Conservation (phyloP, 495 filamentous ascomycete genomes). For the Pseudevernia furfuracea region DNA sequence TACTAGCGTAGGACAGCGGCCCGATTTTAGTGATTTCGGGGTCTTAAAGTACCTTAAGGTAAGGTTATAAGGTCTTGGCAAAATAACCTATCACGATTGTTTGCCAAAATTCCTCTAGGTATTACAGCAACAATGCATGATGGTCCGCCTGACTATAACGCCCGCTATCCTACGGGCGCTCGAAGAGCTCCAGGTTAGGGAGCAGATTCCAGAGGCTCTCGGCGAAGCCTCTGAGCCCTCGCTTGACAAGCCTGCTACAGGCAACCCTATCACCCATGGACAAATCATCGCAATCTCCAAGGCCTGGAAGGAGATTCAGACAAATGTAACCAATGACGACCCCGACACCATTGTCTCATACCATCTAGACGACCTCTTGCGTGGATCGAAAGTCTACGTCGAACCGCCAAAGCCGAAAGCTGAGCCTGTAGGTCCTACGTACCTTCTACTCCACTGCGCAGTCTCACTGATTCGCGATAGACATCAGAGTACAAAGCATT, state of each 20-base stretch:
- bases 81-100: background rate
- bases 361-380: conserved; percentile 57
- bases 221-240: conserved; percentile 31
- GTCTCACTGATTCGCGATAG: conserved; percentile 39
- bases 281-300: conserved; percentile 65
- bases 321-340: conserved; percentile 13
- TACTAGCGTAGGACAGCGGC: background rate
- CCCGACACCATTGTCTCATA: conserved; percentile 21
- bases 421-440: conserved; percentile 55
- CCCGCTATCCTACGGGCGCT: conserved; percentile 59
- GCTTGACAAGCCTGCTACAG: conserved; percentile 42
- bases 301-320: conserved; percentile 35
- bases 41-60: no score
- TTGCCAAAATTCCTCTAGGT: background rate
- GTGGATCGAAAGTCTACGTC: conserved; percentile 64
- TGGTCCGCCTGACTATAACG: conserved; percentile 78
- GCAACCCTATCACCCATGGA: conserved; percentile 70
- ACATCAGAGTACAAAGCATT: conserved; percentile 78
- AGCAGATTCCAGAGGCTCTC: background rate
- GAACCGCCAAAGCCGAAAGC: conserved; percentile 70
- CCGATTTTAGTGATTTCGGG: background rate
- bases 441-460: background rate
- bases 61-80: no score
- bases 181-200: conserved; percentile 24
- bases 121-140: conserved; percentile 31